Evolutionary conservation across 2,329 filamentous ascomycete species (phyloP).

Genomic region (Aureobasidium sp.): DNA sequence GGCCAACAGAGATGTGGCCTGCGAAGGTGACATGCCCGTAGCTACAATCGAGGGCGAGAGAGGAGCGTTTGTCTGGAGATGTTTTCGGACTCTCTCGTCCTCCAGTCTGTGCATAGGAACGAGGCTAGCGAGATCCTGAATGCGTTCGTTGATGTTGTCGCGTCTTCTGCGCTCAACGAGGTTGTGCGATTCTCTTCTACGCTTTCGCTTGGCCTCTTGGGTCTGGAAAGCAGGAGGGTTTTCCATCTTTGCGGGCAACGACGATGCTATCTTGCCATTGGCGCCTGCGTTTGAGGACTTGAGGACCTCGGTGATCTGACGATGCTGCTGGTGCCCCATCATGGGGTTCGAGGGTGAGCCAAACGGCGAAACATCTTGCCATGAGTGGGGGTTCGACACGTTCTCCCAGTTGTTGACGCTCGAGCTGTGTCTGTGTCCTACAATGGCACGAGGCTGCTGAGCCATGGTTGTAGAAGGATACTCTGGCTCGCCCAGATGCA

Average conservation of each 20-base stretch:
- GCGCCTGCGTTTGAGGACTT: conserved; percentile 59
- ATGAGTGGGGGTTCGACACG: conserved; percentile 68
- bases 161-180: conserved; percentile 87
- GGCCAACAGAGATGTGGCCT: conserved; percentile 78
- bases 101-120: conserved; percentile 88
- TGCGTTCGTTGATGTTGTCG: conserved; percentile 98
- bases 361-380: conserved; percentile 72
- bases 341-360: conserved; percentile 61
- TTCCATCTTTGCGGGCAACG: conserved; percentile 66
- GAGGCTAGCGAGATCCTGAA: conserved; percentile 89
- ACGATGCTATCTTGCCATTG: conserved; percentile 36
- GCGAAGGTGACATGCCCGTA: conserved; percentile 58
- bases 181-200: conserved; percentile 90
- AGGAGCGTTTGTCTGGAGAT: conserved; percentile 84
- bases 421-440: conserved; percentile 54
- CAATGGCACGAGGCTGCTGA: conserved; percentile 25
- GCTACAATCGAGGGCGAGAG: conserved; percentile 73
- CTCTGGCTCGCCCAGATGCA: conserved; percentile 60
- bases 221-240: conserved; percentile 48
- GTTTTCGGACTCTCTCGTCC: conserved; percentile 93
- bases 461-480: conserved; percentile 25
- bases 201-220: conserved; percentile 87
- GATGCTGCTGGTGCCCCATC: conserved; percentile 56
- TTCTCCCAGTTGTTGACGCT: conserved; percentile 81
- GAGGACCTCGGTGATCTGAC: conserved; percentile 84